Evolutionary conservation across 2,329 filamentous ascomycete species (phyloP).

Genomic region (Sclerotinia glacialis): DNA sequence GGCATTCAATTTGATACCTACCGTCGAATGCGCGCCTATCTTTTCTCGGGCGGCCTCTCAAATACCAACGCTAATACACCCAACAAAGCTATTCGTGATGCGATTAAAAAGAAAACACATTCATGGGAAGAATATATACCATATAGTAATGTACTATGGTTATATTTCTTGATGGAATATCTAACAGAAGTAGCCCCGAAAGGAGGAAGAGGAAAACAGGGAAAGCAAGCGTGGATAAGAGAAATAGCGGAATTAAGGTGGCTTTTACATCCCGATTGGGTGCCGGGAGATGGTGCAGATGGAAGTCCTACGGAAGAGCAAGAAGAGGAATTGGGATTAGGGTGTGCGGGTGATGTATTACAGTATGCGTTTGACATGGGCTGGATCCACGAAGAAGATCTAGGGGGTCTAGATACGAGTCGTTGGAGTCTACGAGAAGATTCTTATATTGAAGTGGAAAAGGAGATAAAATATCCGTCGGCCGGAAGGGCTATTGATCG

Average conservation of each 20-base stretch:
- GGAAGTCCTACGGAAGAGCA: background rate
- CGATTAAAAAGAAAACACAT: slow-evolving; percentile 16
- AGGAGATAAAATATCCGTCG: no score
- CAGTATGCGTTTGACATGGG: slow-evolving; percentile 28
- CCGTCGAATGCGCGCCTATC: slow-evolving; percentile 45
- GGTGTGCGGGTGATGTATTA: slow-evolving; percentile 29
- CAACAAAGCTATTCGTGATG: slow-evolving; percentile 4
- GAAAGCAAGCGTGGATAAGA: background rate
- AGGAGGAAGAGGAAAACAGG: background rate
- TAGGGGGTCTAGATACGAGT: slow-evolving; percentile 14
- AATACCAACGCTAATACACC: slow-evolving; percentile 19
- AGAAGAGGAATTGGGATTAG: background rate
- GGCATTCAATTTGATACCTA: slow-evolving; percentile 57
- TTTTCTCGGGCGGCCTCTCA: slow-evolving; percentile 27
- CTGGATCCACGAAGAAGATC: slow-evolving; percentile 30
- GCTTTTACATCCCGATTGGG: slow-evolving; percentile 12
- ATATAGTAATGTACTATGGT: slow-evolving; percentile 65
- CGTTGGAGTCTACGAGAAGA: background rate
- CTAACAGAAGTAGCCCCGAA: slow-evolving; percentile 11
- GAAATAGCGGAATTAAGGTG: slow-evolving; percentile 1
- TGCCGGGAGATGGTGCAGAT: background rate
- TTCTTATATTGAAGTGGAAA: background rate
- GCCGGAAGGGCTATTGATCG: background rate
- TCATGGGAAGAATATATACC: slow-evolving; percentile 55
- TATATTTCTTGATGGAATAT: slow-evolving; percentile 45